These are phyloP conservation scores for Tulasnella sp. DNA, from an alignment of 768 basidiomycete genomes.

Conservation along the genomic window DNA sequence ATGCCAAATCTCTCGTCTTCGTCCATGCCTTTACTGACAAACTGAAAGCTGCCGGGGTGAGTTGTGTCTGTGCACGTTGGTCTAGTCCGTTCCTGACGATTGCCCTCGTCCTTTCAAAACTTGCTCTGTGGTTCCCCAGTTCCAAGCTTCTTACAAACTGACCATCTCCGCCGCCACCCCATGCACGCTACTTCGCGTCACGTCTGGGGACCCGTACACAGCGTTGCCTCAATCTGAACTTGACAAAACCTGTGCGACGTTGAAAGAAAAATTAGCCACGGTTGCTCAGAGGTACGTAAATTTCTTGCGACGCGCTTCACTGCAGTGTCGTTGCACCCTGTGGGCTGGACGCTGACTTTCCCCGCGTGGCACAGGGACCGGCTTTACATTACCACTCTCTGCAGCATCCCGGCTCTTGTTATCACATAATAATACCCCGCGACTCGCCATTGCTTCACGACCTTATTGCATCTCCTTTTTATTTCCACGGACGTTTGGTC, in stretches of 20 bases:
- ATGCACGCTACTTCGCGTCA: slow-evolving; percentile 12
- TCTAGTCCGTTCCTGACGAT: slow-evolving; percentile 5
- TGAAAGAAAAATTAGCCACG: slow-evolving; percentile 9
- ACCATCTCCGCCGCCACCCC: slow-evolving; percentile 12
- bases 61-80: too few relatives aligned
- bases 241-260: slow-evolving; percentile 8
- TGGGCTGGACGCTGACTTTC: neutral
- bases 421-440: slow-evolving; percentile 15
- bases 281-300: slow-evolving; percentile 8
- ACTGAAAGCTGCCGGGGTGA: slow-evolving; percentile 48
- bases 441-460: neutral
- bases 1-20: slow-evolving; percentile 47
- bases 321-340: neutral
- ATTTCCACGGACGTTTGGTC: too few relatives aligned
- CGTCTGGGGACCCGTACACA: slow-evolving; percentile 9
- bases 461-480: too few relatives aligned
- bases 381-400: slow-evolving; percentile 14
- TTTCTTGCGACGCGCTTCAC: neutral
- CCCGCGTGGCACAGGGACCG: slow-evolving; percentile 2
- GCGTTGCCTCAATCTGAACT: slow-evolving; percentile 6
- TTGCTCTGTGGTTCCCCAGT: slow-evolving; percentile 3
- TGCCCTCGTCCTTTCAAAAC: neutral
- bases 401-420: slow-evolving; percentile 20
- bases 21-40: slow-evolving; percentile 51
- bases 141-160: slow-evolving; percentile 8